Conservation (phyloP, 1,284 basidiomycete genomes). For the Cystobasidium sp. region DNA sequence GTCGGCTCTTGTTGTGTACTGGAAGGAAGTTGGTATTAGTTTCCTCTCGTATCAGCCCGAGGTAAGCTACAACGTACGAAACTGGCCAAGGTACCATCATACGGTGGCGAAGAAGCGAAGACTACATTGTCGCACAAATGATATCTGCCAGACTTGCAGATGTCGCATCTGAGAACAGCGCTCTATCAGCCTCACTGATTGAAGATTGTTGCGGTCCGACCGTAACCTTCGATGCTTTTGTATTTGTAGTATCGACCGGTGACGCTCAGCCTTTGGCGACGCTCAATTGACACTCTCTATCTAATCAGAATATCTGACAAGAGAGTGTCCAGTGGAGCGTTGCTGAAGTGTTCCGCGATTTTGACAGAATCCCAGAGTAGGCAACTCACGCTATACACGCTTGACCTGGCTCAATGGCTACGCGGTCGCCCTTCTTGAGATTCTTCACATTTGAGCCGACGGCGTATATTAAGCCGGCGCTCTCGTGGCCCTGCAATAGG, state of each 20-base stretch:
- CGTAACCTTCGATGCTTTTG: too few species aligned
- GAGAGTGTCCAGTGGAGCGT: too few species aligned
- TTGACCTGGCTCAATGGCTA: constrained; percentile 65
- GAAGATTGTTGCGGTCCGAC: too few species aligned
- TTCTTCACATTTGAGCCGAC: constrained; percentile 73
- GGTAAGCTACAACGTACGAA: constrained; percentile 55
- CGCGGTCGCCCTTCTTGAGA: constrained; percentile 79
- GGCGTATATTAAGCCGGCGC: constrained; percentile 60
- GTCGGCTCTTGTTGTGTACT: constrained; percentile 72
- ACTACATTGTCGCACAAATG: constrained; percentile 57
- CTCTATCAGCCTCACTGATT: constrained; percentile 52
- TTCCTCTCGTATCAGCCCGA: background rate
- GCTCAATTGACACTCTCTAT: background rate
- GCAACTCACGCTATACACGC: constrained; percentile 58
- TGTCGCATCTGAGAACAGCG: constrained; percentile 62
- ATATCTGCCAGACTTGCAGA: constrained; percentile 63
- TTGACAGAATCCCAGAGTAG: background rate
- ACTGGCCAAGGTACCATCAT: constrained; percentile 81
- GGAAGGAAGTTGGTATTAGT: background rate
- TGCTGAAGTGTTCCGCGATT: too few species aligned
- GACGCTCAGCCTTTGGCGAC: background rate
- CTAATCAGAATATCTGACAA: too few species aligned
- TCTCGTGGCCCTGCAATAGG: constrained; percentile 67
- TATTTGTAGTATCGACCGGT: too few species aligned
- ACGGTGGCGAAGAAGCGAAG: constrained; percentile 67